Base-by-base conservation (phyloP, 768 basidiomycete genomes). In the Phylloporus sp. region DNA sequence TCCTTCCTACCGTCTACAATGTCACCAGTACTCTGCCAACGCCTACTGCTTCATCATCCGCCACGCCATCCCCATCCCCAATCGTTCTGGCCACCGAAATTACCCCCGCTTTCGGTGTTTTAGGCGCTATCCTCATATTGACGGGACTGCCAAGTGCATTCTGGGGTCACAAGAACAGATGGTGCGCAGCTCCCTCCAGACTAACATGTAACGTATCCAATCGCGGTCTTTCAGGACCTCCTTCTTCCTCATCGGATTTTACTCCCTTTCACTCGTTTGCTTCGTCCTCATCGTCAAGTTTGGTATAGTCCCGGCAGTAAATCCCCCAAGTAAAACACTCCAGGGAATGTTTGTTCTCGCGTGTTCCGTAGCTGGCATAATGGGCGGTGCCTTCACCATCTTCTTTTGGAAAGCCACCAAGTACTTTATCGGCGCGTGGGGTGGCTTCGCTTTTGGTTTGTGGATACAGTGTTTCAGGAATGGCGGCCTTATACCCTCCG, bases 111-210 rank as follows among this genome's bases (percentile, higher is more conserved):
- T 97, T 95, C 69, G 93, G 85, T 45, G 89, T 94, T 27, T 78
- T 94, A 15, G 95, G 95, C 42, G 88, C 81, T 5, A 70, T 97
- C 54, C 82, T 97, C 65, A 92, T 97, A 58, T 63, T 97, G 44
- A 92, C 90, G 9, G 95, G 95, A 42, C 74, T 95, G 6, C 91
- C 92, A 9, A 88, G 90, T 47, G 88, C 90, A 4, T 91, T 92
- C 59, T 85, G 90, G 72, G 95, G 95, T 20, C 92, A 94, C 73
- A 95, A 95, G 78, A 95, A 97, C 68, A 76, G 93, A 78, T 95
- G 95, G 93, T 88, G 63, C 36, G 79, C 73, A 36, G 10, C 41
- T 47, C 50, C 38, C 46, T 45, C 20, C 20, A 18, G 20, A 43
- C 20, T 10, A 15, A 20, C 32, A 13, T 43, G 11, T 20, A 16